phyloP scores from a whole-genome alignment of 169 alveolate species.

The Eimeria praecox region DNA sequence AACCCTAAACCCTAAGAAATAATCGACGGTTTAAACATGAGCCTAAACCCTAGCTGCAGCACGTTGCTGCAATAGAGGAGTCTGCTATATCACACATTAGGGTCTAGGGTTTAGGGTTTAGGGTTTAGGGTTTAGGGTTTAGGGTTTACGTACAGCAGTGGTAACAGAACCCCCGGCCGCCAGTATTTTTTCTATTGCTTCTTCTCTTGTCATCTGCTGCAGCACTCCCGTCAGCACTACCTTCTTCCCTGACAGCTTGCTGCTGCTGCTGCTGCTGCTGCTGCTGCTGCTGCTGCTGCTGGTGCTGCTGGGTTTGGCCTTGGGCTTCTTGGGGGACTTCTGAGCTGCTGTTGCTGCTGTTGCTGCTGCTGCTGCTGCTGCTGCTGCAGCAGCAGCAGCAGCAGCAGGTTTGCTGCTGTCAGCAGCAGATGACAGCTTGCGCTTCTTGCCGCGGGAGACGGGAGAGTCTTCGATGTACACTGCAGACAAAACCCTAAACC shows the following conservation, averaged over 20 bases:
- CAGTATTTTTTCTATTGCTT: constrained; percentile 6
- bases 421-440: constrained; percentile 2
- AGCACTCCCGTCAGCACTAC: constrained; percentile 78
- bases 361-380: constrained; percentile 18
- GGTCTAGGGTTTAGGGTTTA: constrained; percentile 24
- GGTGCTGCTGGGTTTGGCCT: background rate
- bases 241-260: constrained; percentile 57
- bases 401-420: constrained; percentile 22
- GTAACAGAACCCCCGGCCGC: constrained; percentile 69
- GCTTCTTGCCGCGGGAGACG: background rate
- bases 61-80: background rate
- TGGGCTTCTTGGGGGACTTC: constrained; percentile 28
- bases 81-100: background rate
- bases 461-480: background rate
- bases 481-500: constrained; percentile 9
- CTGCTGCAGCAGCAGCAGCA: constrained; percentile 38
- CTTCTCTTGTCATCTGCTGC: constrained; percentile 64
- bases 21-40: background rate
- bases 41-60: background rate
- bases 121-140: constrained; percentile 31
- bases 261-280: background rate
- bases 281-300: too few relatives aligned
- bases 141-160: constrained; percentile 53
- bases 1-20: background rate
- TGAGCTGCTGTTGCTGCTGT: constrained; percentile 21